A percentile compares a stretch with the other conserved stretches of the same genome.
Conservation (phyloP, 257 asterid species). For the Vinca minor region DNA sequence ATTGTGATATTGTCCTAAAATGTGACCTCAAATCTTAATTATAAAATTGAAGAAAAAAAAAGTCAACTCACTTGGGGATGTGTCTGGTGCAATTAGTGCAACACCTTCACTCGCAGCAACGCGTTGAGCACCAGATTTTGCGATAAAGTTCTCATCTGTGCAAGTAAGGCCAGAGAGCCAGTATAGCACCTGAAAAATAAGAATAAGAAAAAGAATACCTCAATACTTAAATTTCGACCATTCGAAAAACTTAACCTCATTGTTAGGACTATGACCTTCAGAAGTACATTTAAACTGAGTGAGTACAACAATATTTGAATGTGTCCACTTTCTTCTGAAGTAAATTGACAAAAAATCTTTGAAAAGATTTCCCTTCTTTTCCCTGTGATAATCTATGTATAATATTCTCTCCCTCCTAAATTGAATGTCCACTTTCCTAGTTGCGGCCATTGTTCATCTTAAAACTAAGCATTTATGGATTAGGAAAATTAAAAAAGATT, state of each 20-base stretch:
- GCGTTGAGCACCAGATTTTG: conserved; percentile 95
- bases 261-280: not conserved
- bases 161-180: conserved; percentile 97
- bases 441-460: too few relatives aligned
- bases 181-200: conserved; percentile 57
- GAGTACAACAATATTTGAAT: too few relatives aligned
- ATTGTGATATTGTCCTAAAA: not conserved
- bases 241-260: not conserved
- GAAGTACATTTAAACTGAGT: not conserved
- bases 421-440: too few relatives aligned
- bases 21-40: not conserved
- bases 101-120: conserved; percentile 73
- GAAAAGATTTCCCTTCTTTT: not conserved
- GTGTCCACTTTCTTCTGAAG: not conserved
- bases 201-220: not conserved
- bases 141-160: conserved; percentile 83
- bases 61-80: conserved; percentile 75
- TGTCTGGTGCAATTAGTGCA: conserved; percentile 67
- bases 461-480: too few relatives aligned
- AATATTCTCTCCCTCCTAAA: too few relatives aligned
- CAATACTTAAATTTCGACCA: not conserved
- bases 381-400: too few relatives aligned
- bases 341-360: not conserved
- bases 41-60: not conserved
- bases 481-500: too few relatives aligned